Base-by-base conservation (phyloP, 345 rosid species). In the Aquilaria yunnanensis region DNA sequence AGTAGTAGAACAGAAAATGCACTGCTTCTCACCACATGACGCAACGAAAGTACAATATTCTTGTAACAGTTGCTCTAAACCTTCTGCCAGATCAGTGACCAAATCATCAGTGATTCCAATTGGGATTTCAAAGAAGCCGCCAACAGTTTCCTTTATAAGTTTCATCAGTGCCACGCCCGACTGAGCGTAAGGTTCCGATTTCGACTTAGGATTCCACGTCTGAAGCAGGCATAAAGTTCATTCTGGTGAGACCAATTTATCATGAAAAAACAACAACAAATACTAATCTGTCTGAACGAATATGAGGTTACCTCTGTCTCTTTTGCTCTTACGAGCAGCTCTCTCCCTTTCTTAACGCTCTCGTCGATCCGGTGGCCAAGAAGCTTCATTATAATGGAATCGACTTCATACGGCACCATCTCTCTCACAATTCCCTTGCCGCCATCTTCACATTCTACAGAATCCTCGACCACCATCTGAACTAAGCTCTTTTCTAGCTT, bases 181-280 rank as follows among this genome's bases (percentile, higher is more conserved):
- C 32, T 82, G 89, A 5, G 95, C 85, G 46, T 90, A 86, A 0
- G 99, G 97, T 71, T 94, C 97, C 5, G 85, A 82, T 78, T 90
- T 94, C 47, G 99, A 88, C 70, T 85, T 90, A 0, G 99, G 99
- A 58, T 86, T 94, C 99, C 97, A 94, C 2, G 96, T 90, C 99
- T 94, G 69, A 57, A 71, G 49, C 46, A 53, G 14, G 23, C 23
- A 23, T 23, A 23, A 23, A 4, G 2, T n/a, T 48, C 33, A 37
- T 37, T 37, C 7, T 37, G 43, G 8, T 37, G 43, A 37, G 7
- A 43, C 33, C 23, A 48, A 49, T 57, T 65, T 47, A 16, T 32
- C 41, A 14, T 14, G 12, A 2, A 3, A 10, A 50, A 50, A 31
- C 33, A 14, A 9, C n/a, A 6, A 32, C n/a, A 51, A 14, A 51